A percentile compares a stretch with the other conserved stretches of the same genome.
Evolutionary conservation across 352 stramenopile genomes (phyloP).

Genomic region (Peronospora destructor): DNA sequence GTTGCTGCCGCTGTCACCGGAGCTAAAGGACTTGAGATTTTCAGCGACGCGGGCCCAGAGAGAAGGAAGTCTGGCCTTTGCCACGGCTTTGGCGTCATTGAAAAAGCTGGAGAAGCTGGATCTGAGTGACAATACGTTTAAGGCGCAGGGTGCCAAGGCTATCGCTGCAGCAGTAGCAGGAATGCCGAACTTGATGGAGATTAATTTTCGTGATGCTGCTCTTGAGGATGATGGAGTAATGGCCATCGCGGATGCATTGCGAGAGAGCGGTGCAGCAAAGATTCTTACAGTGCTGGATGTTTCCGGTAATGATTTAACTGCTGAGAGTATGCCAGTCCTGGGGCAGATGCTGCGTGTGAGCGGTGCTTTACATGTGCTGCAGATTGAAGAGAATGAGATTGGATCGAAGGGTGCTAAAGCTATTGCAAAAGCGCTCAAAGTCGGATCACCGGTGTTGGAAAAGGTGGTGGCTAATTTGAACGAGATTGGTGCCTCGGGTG

Average conservation of each 20-base stretch:
- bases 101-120: conserved; percentile 82
- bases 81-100: conserved; percentile 64
- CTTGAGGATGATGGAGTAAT: conserved; percentile 87
- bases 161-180: conserved; percentile 77
- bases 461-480: conserved; percentile 85
- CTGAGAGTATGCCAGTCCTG: conserved; percentile 46
- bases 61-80: conserved; percentile 84
- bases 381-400: conserved; percentile 92
- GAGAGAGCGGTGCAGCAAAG: conserved; percentile 25
- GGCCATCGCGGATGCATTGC: conserved; percentile 73
- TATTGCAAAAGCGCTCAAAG: conserved; percentile 67
- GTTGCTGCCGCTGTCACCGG: conserved; percentile 81
- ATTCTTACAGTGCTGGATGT: conserved; percentile 81
- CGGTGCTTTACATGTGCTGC: conserved; percentile 67
- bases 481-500: conserved; percentile 86
- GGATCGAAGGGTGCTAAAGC: conserved; percentile 69
- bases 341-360: conserved; percentile 39
- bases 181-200: conserved; percentile 64
- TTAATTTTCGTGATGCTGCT: conserved; percentile 88
- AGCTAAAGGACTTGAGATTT: conserved; percentile 89
- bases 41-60: conserved; percentile 87
- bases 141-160: conserved; percentile 69
- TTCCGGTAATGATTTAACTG: conserved; percentile 90
- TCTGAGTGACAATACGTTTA: conserved; percentile 93
- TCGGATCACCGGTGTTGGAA: conserved; percentile 44